Percentiles rank a stretch among this genome's conserved stretches.
These are phyloP conservation scores for Serendipita vermifera DNA, from an alignment of 768 basidiomycete genomes.

Conservation along the genomic window DNA sequence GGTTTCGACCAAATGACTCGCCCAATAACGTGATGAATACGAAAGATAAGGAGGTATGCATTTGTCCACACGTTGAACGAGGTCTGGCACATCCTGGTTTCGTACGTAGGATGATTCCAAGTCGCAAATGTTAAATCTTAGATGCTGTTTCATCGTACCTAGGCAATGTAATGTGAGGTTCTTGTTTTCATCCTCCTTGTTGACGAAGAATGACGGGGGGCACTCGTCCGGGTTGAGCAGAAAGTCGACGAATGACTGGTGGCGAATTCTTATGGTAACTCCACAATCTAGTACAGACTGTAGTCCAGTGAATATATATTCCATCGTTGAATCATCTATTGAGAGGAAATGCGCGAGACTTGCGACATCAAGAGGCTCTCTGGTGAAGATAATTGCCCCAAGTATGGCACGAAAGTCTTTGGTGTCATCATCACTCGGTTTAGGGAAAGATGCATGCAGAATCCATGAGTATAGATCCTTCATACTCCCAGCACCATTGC, in stretches of 20 bases:
- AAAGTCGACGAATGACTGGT: constrained; percentile 8
- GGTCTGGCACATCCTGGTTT: not conserved
- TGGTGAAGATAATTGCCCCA: not conserved
- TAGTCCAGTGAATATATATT: not conserved
- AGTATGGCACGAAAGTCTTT: not conserved
- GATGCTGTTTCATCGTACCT: not conserved
- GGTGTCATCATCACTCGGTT: not conserved
- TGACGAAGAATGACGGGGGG: not conserved
- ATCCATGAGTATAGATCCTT: not conserved
- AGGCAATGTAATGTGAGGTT: not conserved
- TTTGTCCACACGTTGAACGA: not conserved
- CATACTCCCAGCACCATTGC: not conserved
- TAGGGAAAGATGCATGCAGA: not conserved
- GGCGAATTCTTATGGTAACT: not conserved
- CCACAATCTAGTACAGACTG: not conserved
- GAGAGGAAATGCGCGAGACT: not conserved
- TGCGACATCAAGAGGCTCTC: not conserved
- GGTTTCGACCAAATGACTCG: not conserved
- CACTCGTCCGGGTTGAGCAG: not conserved
- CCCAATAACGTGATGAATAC: not conserved
- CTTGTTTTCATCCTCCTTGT: not conserved
- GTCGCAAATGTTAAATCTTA: not conserved
- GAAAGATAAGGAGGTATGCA: not conserved
- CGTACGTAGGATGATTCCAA: not conserved
- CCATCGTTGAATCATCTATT: not conserved